phyloP scores from a whole-genome alignment of 208 protist species.

The Trypanosoma mega region DNA sequence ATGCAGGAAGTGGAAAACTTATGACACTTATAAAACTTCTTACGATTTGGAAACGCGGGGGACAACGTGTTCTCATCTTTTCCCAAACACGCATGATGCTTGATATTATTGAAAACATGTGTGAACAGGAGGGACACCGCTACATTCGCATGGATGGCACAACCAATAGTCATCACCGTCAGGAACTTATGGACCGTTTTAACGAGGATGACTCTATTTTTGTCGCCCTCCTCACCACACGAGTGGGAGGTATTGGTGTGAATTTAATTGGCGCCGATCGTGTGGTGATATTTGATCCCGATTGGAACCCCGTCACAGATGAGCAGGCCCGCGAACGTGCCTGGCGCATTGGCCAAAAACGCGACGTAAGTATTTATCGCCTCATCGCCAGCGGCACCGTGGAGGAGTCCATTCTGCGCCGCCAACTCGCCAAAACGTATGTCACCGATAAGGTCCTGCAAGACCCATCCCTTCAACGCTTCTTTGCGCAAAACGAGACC shows the following conservation, averaged over 20 bases:
- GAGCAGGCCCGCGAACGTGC: slow-evolving; percentile 92
- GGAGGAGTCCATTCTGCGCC: slow-evolving; percentile 98
- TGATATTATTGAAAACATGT: slow-evolving; percentile 95
- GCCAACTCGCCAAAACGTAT: slow-evolving; percentile 95
- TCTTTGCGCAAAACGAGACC: slow-evolving; percentile 90
- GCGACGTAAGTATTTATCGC: slow-evolving; percentile 95
- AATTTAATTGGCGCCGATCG: slow-evolving; percentile 98
- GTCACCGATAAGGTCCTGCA: slow-evolving; percentile 96
- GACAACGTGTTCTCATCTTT: slow-evolving; percentile 96
- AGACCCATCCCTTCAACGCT: slow-evolving; percentile 93
- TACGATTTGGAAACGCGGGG: slow-evolving; percentile 86
- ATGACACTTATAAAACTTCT: slow-evolving; percentile 91
- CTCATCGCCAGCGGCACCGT: slow-evolving; percentile 98
- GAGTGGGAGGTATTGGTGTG: slow-evolving; percentile 96
- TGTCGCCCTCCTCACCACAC: slow-evolving; percentile 97
- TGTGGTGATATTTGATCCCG: slow-evolving; percentile 98
- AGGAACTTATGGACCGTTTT: slow-evolving; percentile 94
- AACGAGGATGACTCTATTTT: slow-evolving; percentile 93
- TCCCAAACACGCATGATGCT: slow-evolving; percentile 98
- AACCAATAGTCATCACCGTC: slow-evolving; percentile 75
- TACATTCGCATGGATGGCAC: slow-evolving; percentile 97
- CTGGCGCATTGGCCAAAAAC: slow-evolving; percentile 97
- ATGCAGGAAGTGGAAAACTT: slow-evolving; percentile 92
- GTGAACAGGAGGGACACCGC: slow-evolving; percentile 64
- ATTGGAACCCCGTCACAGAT: slow-evolving; percentile 96